These are phyloP conservation scores for Amylostereum chailletii DNA, from an alignment of 1,284 basidiomycete genomes.

Conservation along the genomic window DNA sequence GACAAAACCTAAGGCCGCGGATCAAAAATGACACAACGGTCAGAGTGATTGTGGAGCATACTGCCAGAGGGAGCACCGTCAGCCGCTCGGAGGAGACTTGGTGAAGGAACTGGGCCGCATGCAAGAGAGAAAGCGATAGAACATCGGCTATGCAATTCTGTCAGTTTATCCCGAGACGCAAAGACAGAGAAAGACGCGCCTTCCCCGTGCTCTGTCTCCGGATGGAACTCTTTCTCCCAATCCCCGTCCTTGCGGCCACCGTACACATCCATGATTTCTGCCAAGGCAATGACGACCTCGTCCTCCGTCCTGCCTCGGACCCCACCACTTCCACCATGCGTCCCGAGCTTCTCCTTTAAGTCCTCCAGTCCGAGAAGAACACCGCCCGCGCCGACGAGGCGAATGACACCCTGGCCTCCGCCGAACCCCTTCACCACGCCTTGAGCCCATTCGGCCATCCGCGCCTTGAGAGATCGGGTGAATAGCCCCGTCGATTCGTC, in stretches of 20 bases:
- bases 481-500: constrained; percentile 32
- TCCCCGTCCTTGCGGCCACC: constrained; percentile 26
- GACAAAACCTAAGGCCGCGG: constrained; percentile 4
- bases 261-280: constrained; percentile 63
- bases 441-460: constrained; percentile 43
- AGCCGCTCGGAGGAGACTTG: constrained; percentile 43
- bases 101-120: constrained; percentile 50
- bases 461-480: constrained; percentile 28
- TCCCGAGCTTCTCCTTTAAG: constrained; percentile 23
- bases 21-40: not conserved
- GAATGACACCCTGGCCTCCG: constrained; percentile 50
- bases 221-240: constrained; percentile 63
- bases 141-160: constrained; percentile 18
- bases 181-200: constrained; percentile 11
- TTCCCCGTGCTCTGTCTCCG: constrained; percentile 28
- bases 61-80: constrained; percentile 46
- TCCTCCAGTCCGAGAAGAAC: constrained; percentile 59
- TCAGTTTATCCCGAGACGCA: constrained; percentile 7
- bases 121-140: constrained; percentile 31
- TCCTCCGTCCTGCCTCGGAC: constrained; percentile 44
- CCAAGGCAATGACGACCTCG: constrained; percentile 56
- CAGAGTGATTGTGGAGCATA: constrained; percentile 16
- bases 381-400: constrained; percentile 52
- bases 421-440: constrained; percentile 53
- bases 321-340: constrained; percentile 14